phyloP scores from a whole-genome alignment of 257 asterid species.

The Solanum pinnatisectum region DNA sequence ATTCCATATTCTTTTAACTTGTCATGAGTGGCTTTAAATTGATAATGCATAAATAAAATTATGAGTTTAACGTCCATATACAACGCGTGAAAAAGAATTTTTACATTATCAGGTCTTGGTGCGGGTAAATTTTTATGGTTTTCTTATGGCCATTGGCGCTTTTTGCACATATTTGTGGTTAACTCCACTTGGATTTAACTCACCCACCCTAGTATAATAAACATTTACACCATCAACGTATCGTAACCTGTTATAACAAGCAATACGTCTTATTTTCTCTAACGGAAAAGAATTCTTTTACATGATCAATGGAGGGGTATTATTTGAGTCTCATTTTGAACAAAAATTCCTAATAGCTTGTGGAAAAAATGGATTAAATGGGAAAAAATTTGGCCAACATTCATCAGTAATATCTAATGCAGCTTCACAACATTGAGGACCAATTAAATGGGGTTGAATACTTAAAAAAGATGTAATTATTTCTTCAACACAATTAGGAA shows the following conservation, averaged over 20 bases:
- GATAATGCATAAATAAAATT: neutral
- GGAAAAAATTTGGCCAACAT: slow-evolving; percentile 19
- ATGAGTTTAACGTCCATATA: neutral
- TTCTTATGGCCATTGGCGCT: too few species aligned
- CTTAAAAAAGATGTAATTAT: slow-evolving; percentile 6
- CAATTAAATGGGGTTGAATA: slow-evolving; percentile 1
- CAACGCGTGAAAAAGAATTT: too few species aligned
- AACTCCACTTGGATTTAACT: neutral
- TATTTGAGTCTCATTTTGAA: neutral
- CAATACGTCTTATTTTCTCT: neutral
- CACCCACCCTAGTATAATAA: neutral
- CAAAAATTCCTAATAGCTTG: slow-evolving; percentile 9
- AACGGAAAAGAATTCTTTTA: neutral
- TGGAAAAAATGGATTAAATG: slow-evolving; percentile 11
- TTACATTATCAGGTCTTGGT: too few species aligned
- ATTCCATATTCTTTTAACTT: neutral
- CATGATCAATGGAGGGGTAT: neutral
- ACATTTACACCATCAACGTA: neutral
- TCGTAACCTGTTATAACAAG: neutral
- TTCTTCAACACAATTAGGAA: slow-evolving; percentile 17
- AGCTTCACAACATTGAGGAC: slow-evolving; percentile 19
- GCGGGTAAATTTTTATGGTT: too few species aligned
- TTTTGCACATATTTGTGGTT: neutral
- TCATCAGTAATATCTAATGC: neutral
- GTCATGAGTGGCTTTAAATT: neutral